Evolutionary conservation across 441 rosid genomes (phyloP).

Genomic region (Pelargonium exstipulatum): DNA sequence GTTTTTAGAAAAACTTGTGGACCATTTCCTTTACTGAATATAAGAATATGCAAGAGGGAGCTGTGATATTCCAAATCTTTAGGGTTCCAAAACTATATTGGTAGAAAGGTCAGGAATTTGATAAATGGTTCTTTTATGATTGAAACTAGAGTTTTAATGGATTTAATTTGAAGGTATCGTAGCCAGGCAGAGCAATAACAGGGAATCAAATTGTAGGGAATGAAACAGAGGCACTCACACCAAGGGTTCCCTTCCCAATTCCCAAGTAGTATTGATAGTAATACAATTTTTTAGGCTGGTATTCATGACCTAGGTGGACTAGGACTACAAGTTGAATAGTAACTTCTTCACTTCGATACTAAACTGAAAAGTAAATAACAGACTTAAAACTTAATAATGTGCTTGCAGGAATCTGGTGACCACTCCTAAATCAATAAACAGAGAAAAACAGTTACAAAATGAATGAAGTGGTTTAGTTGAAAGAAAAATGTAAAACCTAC

Average conservation of each 20-base stretch:
- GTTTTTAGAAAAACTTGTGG: neutral
- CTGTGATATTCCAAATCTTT: neutral
- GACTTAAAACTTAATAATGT: neutral
- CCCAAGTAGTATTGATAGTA: neutral
- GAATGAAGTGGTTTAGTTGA: too few relatives aligned
- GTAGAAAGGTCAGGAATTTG: neutral
- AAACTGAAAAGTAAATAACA: neutral
- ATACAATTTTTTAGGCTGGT: neutral
- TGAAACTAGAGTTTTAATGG: slow-evolving; percentile 1
- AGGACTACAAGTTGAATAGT: neutral
- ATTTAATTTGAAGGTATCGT: neutral
- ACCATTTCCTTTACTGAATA: neutral
- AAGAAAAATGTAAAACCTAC: too few relatives aligned
- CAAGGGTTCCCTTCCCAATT: neutral
- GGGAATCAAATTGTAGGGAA: neutral
- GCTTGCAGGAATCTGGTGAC: neutral
- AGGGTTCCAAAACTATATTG: neutral
- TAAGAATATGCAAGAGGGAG: neutral
- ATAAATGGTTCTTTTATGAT: neutral
- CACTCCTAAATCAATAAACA: neutral
- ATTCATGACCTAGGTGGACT: neutral
- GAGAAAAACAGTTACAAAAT: neutral
- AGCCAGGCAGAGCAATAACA: neutral
- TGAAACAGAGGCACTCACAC: slow-evolving; percentile 3
- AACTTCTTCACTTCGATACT: neutral